Evolutionary conservation across 306 rosid genomes (phyloP), one percentile per base, ranked within the genome.

Genomic region (Acacia melanoxylon): DNA sequence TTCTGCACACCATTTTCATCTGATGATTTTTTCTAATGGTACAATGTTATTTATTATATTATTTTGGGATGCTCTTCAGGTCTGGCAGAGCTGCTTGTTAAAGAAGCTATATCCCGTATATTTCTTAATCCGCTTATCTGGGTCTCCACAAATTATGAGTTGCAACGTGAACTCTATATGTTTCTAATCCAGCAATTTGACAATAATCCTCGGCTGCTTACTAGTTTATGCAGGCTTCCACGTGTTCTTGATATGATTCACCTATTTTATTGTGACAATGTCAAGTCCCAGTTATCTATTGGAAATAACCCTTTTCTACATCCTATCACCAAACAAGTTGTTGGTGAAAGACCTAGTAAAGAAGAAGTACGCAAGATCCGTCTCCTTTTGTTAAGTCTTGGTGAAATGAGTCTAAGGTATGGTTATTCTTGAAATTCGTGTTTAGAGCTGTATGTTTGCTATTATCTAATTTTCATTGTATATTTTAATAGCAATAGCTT

Each of bases 361-460:
- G 99, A 93, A 76, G 99, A 95, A 90, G 91, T 91, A 76, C 97
- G 84, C 52, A 95, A 95, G 89, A 89, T 95, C 76, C 99, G 99
- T 80, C 99, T 95, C 76, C 93, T 95, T 83, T 88, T 95, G 86
- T 90, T 95, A 80, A 91, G 98, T 88, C 98, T 95, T 69, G 98
- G 97, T 61, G 99, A 95, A 89, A 93, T 95, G 99, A 91, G 97
- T 88, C 97, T 95, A 76, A 89, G 98, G 99, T 95, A 86, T 83
- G 41, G 82, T 72, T 82, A 74, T 78, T 35, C 68, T 78, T 6
- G 54, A 49, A 52, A 31, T 29, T 14, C 10, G 19, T 46, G 44
- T 41, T 81, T 41, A n/a, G 61, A 35, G 77, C 72, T 48, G 45
- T 58, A 12, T 14, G 58, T 45, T 48, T 78, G 52, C 69, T 42